A percentile compares a stretch with the other conserved stretches of the same genome.
These are phyloP conservation scores for Zygnema cylindricum DNA, from an alignment of 139 green algal genomes.

Conservation along the genomic window DNA sequence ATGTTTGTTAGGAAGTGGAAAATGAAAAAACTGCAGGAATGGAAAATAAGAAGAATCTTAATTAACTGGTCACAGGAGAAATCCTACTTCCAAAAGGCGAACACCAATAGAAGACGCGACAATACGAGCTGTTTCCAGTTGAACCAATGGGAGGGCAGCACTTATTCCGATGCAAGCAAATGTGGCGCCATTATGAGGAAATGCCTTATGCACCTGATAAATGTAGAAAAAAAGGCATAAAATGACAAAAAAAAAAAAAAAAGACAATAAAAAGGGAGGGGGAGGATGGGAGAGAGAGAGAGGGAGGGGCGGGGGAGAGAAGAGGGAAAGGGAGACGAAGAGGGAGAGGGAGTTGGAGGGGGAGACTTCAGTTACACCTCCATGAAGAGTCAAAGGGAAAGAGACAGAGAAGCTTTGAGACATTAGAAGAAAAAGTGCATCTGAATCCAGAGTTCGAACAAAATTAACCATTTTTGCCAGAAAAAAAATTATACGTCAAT, in stretches of 20 bases:
- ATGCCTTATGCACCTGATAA: not conserved
- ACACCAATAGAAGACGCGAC: conserved; percentile 40
- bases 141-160: conserved; percentile 11
- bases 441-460: too few relatives aligned
- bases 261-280: not conserved
- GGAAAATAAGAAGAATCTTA: too few relatives aligned
- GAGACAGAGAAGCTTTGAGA: too few relatives aligned
- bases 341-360: not conserved
- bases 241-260: not conserved
- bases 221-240: not conserved
- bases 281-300: not conserved
- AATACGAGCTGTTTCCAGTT: conserved; percentile 19
- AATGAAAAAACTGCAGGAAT: too few relatives aligned
- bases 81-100: conserved; percentile 29
- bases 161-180: conserved; percentile 32
- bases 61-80: not conserved
- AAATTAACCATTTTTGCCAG: not conserved
- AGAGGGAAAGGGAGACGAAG: conserved; percentile 1
- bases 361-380: too few relatives aligned
- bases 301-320: not conserved
- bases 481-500: not conserved
- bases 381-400: too few relatives aligned
- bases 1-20: too few relatives aligned
- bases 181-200: not conserved
- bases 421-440: too few relatives aligned